Evolutionary conservation across 192 early-diverging fungal species (phyloP).

Genomic region (Mortierella hygrophila): DNA sequence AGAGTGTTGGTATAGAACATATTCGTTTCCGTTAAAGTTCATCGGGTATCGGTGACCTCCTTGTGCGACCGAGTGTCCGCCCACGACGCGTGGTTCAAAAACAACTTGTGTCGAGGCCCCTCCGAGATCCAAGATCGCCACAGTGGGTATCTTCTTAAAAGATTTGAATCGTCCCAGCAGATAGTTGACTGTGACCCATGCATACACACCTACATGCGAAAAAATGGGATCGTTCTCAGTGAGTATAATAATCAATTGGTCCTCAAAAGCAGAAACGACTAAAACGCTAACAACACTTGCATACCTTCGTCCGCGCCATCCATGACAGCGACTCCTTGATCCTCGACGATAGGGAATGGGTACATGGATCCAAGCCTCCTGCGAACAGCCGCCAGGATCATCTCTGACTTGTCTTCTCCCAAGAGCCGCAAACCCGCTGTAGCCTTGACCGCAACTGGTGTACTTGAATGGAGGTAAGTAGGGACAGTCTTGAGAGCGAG

Average conservation of each 20-base stretch:
- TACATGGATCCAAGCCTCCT: constrained; percentile 76
- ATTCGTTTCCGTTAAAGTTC: constrained; percentile 77
- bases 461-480: constrained; percentile 77
- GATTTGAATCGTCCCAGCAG: constrained; percentile 80
- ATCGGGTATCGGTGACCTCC: constrained; percentile 86
- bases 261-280: background rate
- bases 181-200: constrained; percentile 99
- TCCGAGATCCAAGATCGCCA: constrained; percentile 95
- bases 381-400: constrained; percentile 82
- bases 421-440: constrained; percentile 93
- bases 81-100: constrained; percentile 81
- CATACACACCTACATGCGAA: constrained; percentile 77
- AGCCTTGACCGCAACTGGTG: constrained; percentile 94
- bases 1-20: constrained; percentile 94
- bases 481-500: constrained; percentile 82
- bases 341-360: constrained; percentile 83
- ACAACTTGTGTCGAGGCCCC: constrained; percentile 98
- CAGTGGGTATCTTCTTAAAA: constrained; percentile 68
- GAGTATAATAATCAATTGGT: background rate
- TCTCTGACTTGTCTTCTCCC: constrained; percentile 78
- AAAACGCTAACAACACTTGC: background rate
- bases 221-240: constrained; percentile 3
- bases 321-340: constrained; percentile 91
- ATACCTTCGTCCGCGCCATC: constrained; percentile 94
- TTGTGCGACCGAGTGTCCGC: constrained; percentile 58